Evolutionary conservation across 2,329 filamentous ascomycete genomes (phyloP).

Genomic region (Aspergillus sp.): DNA sequence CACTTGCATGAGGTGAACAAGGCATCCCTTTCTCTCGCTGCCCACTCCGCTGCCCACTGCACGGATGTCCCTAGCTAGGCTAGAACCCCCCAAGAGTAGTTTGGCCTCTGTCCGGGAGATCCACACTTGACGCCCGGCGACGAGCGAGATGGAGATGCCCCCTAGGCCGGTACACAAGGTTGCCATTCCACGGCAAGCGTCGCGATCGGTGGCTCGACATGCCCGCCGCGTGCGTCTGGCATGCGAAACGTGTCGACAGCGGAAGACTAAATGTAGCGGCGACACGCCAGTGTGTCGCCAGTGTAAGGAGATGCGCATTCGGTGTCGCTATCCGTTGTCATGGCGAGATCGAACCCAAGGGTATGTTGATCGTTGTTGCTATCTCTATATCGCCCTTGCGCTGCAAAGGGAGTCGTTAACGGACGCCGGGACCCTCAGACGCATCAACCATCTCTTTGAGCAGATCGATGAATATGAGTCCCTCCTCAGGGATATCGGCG

Average conservation of each 20-base stretch:
- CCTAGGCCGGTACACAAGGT: not conserved
- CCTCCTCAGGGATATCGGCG: not conserved
- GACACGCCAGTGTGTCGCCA: not conserved
- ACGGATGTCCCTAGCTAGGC: no score
- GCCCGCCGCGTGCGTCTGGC: not conserved
- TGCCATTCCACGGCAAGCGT: not conserved
- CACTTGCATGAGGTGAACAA: no score
- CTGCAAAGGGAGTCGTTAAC: not conserved
- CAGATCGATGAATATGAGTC: not conserved
- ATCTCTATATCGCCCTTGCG: not conserved
- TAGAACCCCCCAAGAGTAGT: no score
- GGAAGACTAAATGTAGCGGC: not conserved
- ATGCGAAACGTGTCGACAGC: not conserved
- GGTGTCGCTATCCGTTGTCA: not conserved
- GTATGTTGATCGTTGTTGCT: not conserved
- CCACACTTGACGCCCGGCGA: not conserved
- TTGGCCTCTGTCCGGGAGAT: no score
- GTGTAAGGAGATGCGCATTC: not conserved
- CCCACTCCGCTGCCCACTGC: no score
- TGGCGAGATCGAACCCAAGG: not conserved
- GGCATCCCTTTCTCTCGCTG: no score
- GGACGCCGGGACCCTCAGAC: not conserved
- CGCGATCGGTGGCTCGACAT: not conserved
- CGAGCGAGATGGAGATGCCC: not conserved
- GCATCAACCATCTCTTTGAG: not conserved